A percentile compares a stretch with the other conserved stretches of the same genome.
Evolutionary conservation across 2,329 filamentous ascomycete genomes (phyloP).

Genomic region (Stachybotrys echinatus): DNA sequence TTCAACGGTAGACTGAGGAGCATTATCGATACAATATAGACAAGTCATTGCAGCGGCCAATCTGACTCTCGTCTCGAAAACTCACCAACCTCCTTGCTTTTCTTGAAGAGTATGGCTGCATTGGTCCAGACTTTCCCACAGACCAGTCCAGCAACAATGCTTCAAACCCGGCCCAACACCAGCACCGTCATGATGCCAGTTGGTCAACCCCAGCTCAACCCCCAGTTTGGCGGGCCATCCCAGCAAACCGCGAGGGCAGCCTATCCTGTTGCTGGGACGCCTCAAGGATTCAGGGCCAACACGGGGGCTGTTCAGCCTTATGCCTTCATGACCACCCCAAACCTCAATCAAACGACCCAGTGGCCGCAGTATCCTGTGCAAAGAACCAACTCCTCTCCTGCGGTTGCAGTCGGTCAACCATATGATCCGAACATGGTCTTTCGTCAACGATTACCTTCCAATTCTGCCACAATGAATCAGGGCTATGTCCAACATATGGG

Average conservation of each 20-base stretch:
- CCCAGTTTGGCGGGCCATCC: slow-evolving; percentile 41
- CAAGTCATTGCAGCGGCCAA: neutral
- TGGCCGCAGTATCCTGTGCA: slow-evolving; percentile 40
- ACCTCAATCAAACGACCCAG: slow-evolving; percentile 49
- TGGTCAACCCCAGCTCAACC: slow-evolving; percentile 42
- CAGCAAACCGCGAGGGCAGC: slow-evolving; percentile 24
- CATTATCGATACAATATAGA: neutral
- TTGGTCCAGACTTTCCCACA: slow-evolving; percentile 78
- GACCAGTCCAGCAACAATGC: slow-evolving; percentile 67
- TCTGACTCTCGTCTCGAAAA: neutral
- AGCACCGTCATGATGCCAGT: slow-evolving; percentile 39
- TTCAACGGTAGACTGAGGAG: neutral
- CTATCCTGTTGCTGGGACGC: slow-evolving; percentile 25
- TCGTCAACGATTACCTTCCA: slow-evolving; percentile 8
- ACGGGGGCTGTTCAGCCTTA: slow-evolving; percentile 66
- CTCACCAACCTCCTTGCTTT: neutral
- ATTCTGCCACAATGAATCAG: slow-evolving; percentile 26
- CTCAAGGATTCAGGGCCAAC: slow-evolving; percentile 48
- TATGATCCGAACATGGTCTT: slow-evolving; percentile 15
- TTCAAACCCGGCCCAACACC: slow-evolving; percentile 67
- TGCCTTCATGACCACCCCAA: slow-evolving; percentile 68
- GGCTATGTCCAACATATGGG: slow-evolving; percentile 30
- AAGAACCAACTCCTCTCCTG: slow-evolving; percentile 41
- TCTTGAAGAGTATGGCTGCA: slow-evolving; percentile 59
- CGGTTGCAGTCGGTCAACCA: slow-evolving; percentile 27